Base-by-base conservation (phyloP, 2,329 filamentous ascomycete genomes). In the Periconia macrospinosa region DNA sequence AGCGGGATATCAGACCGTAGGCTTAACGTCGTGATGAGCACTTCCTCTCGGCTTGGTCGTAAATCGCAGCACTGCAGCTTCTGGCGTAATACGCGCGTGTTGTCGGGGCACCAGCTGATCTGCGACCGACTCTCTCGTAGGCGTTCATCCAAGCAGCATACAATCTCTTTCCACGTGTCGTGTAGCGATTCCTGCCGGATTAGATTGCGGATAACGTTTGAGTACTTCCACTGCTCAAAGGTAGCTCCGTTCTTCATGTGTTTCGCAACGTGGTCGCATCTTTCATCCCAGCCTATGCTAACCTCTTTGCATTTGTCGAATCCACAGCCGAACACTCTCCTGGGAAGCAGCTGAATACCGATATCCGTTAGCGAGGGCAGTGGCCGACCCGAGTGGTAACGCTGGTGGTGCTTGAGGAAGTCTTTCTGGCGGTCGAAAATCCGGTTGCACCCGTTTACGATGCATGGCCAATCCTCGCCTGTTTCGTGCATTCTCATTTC, bases 221-320 rank as follows among this genome's bases (percentile, higher is more conserved):
- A 71, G 52, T 74, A 73, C 48, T 72, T 72, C 71, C 71, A 74
- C 19, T 71, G 63, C 35, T 71, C 65, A 18, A 64, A 66, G 9
- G 61, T 66, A 14, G 63, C 62, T 18, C 71, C 71, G 19, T 73
- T 71, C 56, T 73, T 71, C 69, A 73, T 73, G 45, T 73, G 70
- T 49, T 73, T 71, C 6, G 70, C 71, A 40, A 74, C 69, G 45
- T 74, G 71, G 50, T 73, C 68, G 54, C 70, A 73, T 45, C 71
- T 64, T 51, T 73, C 70, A 40, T 74, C 70, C 70, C 70, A 74
- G 30, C 69, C 69, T 47, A 71, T 71, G 61, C 68, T 72, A 18
- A 74, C 69, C 41, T 71, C 69, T 61, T 74, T 74, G 49, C 71
- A 74, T 40, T 70, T 71, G 45, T 72, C 67, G 51, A 74, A 74